Base-by-base conservation (phyloP, 1,284 basidiomycete species). In the Microstroma glucosiphilum region DNA sequence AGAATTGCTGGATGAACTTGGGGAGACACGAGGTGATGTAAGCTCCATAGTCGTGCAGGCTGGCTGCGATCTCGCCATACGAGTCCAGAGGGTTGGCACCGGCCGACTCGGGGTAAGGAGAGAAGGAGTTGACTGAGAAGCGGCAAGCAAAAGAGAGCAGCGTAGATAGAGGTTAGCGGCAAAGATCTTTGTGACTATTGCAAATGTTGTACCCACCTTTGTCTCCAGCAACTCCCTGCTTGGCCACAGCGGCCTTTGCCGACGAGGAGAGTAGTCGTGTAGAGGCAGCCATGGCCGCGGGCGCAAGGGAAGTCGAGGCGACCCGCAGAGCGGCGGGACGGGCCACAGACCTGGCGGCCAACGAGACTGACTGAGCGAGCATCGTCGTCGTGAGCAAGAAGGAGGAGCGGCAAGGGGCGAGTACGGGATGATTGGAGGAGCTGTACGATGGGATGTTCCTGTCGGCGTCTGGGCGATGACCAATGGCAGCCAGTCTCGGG, bases 1-100 rank as follows among this genome's bases (percentile, higher is more conserved):
- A 69, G 68, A 73, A 79, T 54, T 77, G 76, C 68, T 79, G 77
- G 64, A 79, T 75, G 70, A 66, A 78, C 49, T 71, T 71, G 40
- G 77, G 77, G 9, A 79, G 71, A 57, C 75, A 76, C 53, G 71
- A 74, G 43, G 69, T 68, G 58, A 78, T 70, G 66, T 77, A 78
- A 63, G 67, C 67, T 26, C 74, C 77, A 63, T 76, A 78, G 57
- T 78, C 77, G 63, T 78, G 76, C 59, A 78, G 60, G 1, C 67
- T 62, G 2, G 67, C 70, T 13, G 61, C 58, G 58, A 77, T 65
- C 12, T 63, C 63, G 26, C 57, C 63, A 53, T 69, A 76, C 53
- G 68, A 60, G 26, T 72, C 73, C 37, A 69, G 69, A n/a, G 69
- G 74, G 69, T 78, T 77, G n/a, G 43, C 40, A 56, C 73, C 72